phyloP scores from a whole-genome alignment of 495 filamentous ascomycete species.

The Staphylotrichum tortipilum region DNA sequence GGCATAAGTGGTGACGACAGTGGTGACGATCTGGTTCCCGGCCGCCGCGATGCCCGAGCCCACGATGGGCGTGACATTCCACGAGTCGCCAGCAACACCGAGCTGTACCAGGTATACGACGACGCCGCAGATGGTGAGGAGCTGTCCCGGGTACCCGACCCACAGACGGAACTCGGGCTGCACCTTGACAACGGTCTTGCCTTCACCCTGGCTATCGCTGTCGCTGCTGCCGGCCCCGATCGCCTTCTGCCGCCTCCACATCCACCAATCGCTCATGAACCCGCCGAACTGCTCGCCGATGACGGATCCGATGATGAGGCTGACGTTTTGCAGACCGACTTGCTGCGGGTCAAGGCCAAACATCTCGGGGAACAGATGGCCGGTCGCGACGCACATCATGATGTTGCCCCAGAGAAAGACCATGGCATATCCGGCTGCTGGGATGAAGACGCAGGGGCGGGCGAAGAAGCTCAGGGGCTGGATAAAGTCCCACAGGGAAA shows the following conservation, averaged over 20 bases:
- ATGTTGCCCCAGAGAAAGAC: conserved; percentile 4
- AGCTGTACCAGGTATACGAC: not conserved
- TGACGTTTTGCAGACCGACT: conserved; percentile 6
- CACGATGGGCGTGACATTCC: not conserved
- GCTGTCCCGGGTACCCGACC: not conserved
- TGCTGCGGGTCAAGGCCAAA: conserved; percentile 1
- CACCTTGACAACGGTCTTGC: not conserved
- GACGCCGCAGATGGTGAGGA: conserved; percentile 1
- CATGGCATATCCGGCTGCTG: conserved; percentile 1
- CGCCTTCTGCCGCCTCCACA: not conserved
- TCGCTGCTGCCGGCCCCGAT: not conserved
- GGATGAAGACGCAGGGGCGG: not conserved
- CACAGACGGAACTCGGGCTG: conserved; percentile 3
- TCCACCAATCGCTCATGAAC: conserved; percentile 4
- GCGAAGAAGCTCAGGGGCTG: not conserved
- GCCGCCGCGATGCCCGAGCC: conserved; percentile 1
- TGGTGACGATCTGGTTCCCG: conserved; percentile 4
- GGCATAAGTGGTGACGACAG: not conserved
- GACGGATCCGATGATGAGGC: not conserved
- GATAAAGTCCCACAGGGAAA: not conserved
- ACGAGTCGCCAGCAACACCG: not conserved
- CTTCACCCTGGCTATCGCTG: not conserved
- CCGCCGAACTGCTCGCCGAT: conserved; percentile 6
- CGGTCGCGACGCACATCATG: not conserved
- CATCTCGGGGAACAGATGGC: not conserved